phyloP scores from a whole-genome alignment of 1,284 basidiomycete species.

The Papiliotrema fonsecae region DNA sequence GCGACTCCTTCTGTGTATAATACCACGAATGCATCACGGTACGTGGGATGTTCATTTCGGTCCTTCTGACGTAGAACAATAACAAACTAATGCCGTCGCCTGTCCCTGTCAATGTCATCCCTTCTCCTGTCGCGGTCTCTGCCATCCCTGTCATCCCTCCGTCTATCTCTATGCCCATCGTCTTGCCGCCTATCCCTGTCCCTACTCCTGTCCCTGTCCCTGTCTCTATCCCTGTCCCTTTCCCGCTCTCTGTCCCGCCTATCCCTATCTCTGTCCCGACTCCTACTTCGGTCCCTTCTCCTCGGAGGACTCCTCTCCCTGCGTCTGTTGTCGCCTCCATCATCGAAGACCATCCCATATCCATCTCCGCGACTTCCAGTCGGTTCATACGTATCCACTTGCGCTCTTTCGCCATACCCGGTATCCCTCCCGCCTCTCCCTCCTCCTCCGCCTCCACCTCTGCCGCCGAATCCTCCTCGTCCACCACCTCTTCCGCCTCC shows the following conservation, averaged over 20 bases:
- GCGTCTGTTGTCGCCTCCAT: slow-evolving; percentile 10
- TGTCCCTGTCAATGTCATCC: slow-evolving; percentile 8
- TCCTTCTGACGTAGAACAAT: background rate
- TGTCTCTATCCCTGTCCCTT: slow-evolving; percentile 13
- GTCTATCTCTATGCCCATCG: background rate
- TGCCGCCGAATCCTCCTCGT: slow-evolving; percentile 25
- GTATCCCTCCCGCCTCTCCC: slow-evolving; percentile 13
- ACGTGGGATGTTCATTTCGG: background rate
- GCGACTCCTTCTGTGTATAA: background rate
- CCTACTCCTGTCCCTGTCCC: slow-evolving; percentile 9
- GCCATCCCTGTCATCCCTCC: slow-evolving; percentile 5
- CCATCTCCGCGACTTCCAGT: slow-evolving; percentile 7
- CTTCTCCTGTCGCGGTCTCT: background rate
- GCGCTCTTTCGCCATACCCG: slow-evolving; percentile 11
- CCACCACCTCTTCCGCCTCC: slow-evolving; percentile 30
- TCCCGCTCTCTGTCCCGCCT: slow-evolving; percentile 23
- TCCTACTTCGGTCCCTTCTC: slow-evolving; percentile 15
- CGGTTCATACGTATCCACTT: background rate
- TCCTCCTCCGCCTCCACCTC: slow-evolving; percentile 13
- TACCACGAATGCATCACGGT: background rate
- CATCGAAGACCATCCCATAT: slow-evolving; percentile 19
- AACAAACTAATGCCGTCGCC: slow-evolving; percentile 3
- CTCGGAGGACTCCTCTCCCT: slow-evolving; percentile 24
- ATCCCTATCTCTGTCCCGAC: slow-evolving; percentile 25
- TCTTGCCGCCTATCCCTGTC: slow-evolving; percentile 2